A percentile compares a stretch with the other conserved stretches of the same genome.
Evolutionary conservation across 257 asterid genomes (phyloP).

Genomic region (Solanum rostratum): DNA sequence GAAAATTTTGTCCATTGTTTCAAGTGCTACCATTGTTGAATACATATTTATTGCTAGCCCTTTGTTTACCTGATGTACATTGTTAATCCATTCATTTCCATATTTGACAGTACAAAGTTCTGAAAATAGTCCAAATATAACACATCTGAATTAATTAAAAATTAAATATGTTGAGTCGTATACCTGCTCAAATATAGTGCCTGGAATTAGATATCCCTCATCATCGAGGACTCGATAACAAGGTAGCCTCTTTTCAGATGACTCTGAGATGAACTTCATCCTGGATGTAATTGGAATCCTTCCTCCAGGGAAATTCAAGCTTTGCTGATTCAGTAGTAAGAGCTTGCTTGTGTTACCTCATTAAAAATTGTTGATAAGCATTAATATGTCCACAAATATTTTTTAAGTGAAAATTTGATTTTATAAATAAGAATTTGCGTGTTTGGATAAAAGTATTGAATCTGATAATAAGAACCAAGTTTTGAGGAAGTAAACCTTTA

Average conservation of each 20-base stretch:
- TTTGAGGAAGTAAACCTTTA: too few species aligned
- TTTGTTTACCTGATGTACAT: conserved; percentile 31
- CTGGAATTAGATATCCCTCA: conserved; percentile 40
- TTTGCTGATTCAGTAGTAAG: conserved; percentile 17
- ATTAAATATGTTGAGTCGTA: neutral
- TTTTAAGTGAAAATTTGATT: too few species aligned
- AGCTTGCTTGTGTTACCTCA: neutral
- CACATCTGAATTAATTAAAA: neutral
- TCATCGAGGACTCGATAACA: conserved; percentile 79
- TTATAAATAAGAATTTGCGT: too few species aligned
- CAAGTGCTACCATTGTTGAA: conserved; percentile 59
- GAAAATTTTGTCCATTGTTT: conserved; percentile 58
- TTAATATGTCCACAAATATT: neutral
- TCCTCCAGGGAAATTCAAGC: conserved; percentile 72
- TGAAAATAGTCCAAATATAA: neutral
- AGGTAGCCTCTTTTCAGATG: conserved; percentile 49
- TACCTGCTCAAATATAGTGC: conserved; percentile 50
- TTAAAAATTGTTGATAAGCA: neutral
- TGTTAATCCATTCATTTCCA: neutral
- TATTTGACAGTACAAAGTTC: neutral
- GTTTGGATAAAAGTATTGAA: too few species aligned
- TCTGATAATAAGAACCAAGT: too few species aligned
- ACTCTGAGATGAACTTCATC: conserved; percentile 54
- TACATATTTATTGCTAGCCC: conserved; percentile 60
- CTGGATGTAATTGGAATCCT: conserved; percentile 39